phyloP scores from a whole-genome alignment of 2,329 filamentous ascomycete genomes.

The Iodosphaeria phyllophila region DNA sequence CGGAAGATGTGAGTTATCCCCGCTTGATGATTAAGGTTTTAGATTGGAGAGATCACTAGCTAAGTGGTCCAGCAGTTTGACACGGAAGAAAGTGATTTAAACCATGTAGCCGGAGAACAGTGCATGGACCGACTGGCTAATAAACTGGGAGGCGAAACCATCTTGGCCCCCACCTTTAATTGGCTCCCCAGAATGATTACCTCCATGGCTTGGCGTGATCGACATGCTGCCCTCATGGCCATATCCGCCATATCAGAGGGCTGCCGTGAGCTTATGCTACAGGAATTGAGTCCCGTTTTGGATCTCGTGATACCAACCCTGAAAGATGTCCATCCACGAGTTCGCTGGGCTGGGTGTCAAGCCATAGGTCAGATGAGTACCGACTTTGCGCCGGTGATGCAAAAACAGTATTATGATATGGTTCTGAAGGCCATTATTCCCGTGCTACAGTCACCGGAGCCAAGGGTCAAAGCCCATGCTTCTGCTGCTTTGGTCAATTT shows the following conservation, averaged over 20 bases:
- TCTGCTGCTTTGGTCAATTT: slow-evolving; percentile 98
- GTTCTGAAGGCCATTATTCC: slow-evolving; percentile 86
- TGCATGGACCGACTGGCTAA: slow-evolving; percentile 96
- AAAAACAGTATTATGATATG: slow-evolving; percentile 78
- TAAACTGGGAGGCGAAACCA: slow-evolving; percentile 86
- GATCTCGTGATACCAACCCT: slow-evolving; percentile 88
- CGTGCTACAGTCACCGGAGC: slow-evolving; percentile 75
- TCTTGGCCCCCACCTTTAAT: slow-evolving; percentile 82
- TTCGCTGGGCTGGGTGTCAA: slow-evolving; percentile 95
- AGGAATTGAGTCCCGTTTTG: slow-evolving; percentile 82
- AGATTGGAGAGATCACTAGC: slow-evolving; percentile 9
- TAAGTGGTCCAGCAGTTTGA: slow-evolving; percentile 42
- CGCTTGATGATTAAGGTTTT: neutral
- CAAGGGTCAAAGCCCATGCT: slow-evolving; percentile 88
- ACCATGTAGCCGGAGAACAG: slow-evolving; percentile 94
- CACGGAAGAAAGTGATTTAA: slow-evolving; percentile 86
- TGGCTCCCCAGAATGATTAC: slow-evolving; percentile 98
- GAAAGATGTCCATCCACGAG: slow-evolving; percentile 76
- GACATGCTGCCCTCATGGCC: slow-evolving; percentile 93
- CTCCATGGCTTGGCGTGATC: slow-evolving; percentile 83
- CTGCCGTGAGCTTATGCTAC: slow-evolving; percentile 87
- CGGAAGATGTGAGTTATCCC: slow-evolving; percentile 58
- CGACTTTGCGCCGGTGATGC: slow-evolving; percentile 95
- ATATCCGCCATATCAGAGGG: slow-evolving; percentile 97
- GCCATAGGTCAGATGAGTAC: slow-evolving; percentile 99